Base-by-base conservation (phyloP, 441 rosid species). In the Adansonia gregorii region DNA sequence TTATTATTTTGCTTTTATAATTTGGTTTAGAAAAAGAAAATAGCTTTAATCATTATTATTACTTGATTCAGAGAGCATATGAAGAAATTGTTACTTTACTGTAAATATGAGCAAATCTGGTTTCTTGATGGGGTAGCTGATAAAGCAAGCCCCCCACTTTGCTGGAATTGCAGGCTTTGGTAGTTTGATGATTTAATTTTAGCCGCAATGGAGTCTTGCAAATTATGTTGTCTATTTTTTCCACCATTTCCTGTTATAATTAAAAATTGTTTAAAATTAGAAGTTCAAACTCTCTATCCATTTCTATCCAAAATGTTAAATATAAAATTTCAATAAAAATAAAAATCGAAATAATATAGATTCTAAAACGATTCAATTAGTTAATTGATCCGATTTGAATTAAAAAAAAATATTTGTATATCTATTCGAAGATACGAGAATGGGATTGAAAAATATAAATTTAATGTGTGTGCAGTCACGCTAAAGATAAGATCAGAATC, bases 131-230 rank as follows among this genome's bases (percentile, higher is more conserved):
- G 35, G 35, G 71, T 41, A 58, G 4, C 77, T n/a, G 61, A 63
- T 12, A 75, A 75, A 82, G 15, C 4, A 63, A 66, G 78, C 31
- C 2, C 5, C 80, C 80, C 39, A 71, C 87, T 83, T 87, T 87
- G 85, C 92, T 82, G 82, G 82, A 78, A 60, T 82, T 60, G 77
- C 89, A 86, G 81, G 86, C 78, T 27, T 75, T 85, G 60, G 67
- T 76, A 68, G 66, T 35, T 9, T 72, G 63, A 39, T 43, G 59
- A 69, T 71, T 46, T 19, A 1, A 70, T 27, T 69, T 69, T 74
- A 55, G 76, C 68, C 56, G 63, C 35, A 20, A 59, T n/a, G 61
- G 56, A 55, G 61, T 45, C 59, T 31, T 59, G 61, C n/a, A 27
- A 22, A 75, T 77, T 56, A 81, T 69, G 70, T 67, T 73, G 76